Base-by-base conservation (phyloP, 1,284 basidiomycete genomes). In the Moesziomyces sp. region DNA sequence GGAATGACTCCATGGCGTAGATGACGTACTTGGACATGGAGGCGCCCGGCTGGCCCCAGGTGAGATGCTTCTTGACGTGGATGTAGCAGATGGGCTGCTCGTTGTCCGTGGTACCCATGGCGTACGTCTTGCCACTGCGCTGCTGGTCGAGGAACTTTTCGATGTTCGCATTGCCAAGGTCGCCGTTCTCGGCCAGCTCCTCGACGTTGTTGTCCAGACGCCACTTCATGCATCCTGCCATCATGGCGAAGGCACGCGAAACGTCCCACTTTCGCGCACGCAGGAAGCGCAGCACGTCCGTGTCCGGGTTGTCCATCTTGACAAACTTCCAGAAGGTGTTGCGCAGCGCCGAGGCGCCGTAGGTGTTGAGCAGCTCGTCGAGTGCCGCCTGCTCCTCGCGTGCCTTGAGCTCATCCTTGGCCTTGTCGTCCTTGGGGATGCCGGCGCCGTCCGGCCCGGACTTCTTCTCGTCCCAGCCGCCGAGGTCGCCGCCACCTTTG, bases 211-310 rank as follows among this genome's bases (percentile, higher is more conserved):
- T 73, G 62, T 83, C 79, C 18, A 79, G 73, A 38, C 83, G 78
- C 82, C 79, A 83, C 64, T 81, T 84, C 52, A 83, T 58, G 59
- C 80, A 77, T 4, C 64, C 63, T 44, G 77, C 81, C 52, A 85
- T 74, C 85, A 85, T 85, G 30, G 85, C 84, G 47, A 85, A 77
- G 16, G 83, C 85, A 11, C 84, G 83, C 16, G 75, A 73, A 1
- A 82, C 77, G 46, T 84, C 82, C 85, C 85, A 85, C 73, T 80
- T 80, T 44, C 85, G 78, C 3, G 84, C 85, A 45, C 85, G 80
- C 2, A 85, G 64, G 76, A 85, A 85, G 24, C 84, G 80, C 26
- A 85, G 77, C 58, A 83, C 71, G 43, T 80, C 70, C 44, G 80
- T 81, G 54, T 82, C 74, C 10, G 81, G 72, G 68, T 79, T 62